Evolutionary conservation across 768 basidiomycete species (phyloP), one percentile per base, ranked within the genome.

Genomic region (Phylloporus scabripes): DNA sequence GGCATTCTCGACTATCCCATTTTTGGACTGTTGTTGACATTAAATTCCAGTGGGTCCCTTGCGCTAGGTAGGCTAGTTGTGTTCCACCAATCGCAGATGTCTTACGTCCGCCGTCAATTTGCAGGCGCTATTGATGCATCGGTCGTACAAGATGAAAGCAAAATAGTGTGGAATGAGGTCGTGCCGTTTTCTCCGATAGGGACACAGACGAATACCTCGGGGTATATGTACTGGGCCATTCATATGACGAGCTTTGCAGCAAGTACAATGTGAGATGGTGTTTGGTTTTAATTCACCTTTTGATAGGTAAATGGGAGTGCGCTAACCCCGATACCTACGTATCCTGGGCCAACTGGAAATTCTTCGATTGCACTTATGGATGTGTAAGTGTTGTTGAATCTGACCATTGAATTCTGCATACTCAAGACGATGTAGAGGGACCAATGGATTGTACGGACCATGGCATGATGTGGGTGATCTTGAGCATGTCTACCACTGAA

Each of bases 151-250:
- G 78, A 87, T 60, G 61, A 71, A 2, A 81, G 73, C 48, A 57
- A 74, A 15, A 82, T 91, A 24, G 74, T 72, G 42, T 91, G 88
- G 88, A 84, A 83, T 53, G 75, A 79, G 36, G 85, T 91, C 2
- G 78, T 82, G 14, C 77, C 87, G 11, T 91, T 91, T 58, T 72
- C 81, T 17, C 88, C 88, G 4, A 70, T 85, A 49, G 75, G 71
- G 6, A 63, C 70, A 5, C 77, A 79, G 54, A 77, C 69, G 52
- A 83, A 80, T 52, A 62, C 72, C 12, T 82, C 87, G 4, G 83
- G 82, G 54, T 90, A 90, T 55, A 69, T 91, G 39, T 81, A 83
- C 51, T 91, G 88, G 88, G 78, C 78, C 0, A 80, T 89, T 51
- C 78, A 78, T 3, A 60, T 90, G 36, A 65, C 74, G 1, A 67